Base-by-base conservation (phyloP, 2,329 filamentous ascomycete genomes). In the Colletotrichum endophyticum region DNA sequence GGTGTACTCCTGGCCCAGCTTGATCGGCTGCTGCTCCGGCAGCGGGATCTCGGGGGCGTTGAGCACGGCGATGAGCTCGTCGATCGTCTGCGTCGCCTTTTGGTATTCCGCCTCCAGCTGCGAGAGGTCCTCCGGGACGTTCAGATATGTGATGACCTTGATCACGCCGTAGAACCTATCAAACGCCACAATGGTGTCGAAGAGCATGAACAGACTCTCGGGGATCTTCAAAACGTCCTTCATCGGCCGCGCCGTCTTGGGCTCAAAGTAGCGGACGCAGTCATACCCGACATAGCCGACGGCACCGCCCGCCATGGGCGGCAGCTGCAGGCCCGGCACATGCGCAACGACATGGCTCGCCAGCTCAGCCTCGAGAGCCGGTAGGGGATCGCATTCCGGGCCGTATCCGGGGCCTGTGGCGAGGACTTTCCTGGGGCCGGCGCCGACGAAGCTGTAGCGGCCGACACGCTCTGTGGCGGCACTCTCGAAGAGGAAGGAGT, bases 271-370 rank as follows among this genome's bases (percentile, higher is more conserved):
- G 82, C 94, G 93, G 81, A 99, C 95, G 85, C 97, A 99, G 84
- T 99, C 97, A 83, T 99, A 99, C 70, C 96, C 96, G 8, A 99
- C 95, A 84, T 99, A 99, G 76, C 97, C 97, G 81, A 99, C 95
- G 15, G 96, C 97, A 66, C 97, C 97, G 56, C 96, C 97, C 0
- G 95, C 95, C 86, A 99, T 88, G 30, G 95, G 95, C 68, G 97
- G 97, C 49, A 99, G 90, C 81, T 91, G 91, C 81, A 99, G 87
- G 1, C 93, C 95, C 1, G 97, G 96, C 5, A 99, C 92, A 56
- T 95, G 91, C 39, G 96, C 94, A 78, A 98, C 95, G 30, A 95
- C 91, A 84, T 93, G 94, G 82, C 94, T 89, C 22, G 92, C 90
- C 61, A 99, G 91, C 86, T 98, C 96, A 78, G 91, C 88, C 86